A percentile compares a stretch with the other conserved stretches of the same genome.
These are phyloP conservation scores for Gnomoniopsis smithogilvyi DNA, from an alignment of 2,329 filamentous ascomycete genomes.

Conservation along the genomic window DNA sequence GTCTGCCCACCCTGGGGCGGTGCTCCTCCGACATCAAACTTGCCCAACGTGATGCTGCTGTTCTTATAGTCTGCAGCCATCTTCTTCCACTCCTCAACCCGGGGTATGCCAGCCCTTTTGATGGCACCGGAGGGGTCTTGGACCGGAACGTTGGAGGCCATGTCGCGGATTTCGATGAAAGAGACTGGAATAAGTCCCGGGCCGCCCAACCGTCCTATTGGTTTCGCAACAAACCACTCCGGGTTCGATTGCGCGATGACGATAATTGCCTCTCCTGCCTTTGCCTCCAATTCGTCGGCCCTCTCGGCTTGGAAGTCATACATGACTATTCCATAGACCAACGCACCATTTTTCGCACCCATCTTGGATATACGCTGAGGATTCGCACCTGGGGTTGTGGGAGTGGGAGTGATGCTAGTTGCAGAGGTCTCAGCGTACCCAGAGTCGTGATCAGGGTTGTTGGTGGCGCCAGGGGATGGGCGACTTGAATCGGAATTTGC, in stretches of 20 bases:
- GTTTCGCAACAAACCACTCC: conserved; percentile 99
- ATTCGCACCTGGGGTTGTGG: conserved; percentile 32
- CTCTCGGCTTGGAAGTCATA: conserved; percentile 95
- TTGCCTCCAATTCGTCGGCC: conserved; percentile 93
- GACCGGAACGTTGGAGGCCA: conserved; percentile 81
- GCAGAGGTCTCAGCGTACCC: conserved; percentile 68
- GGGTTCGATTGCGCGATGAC: conserved; percentile 98
- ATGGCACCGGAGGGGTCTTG: conserved; percentile 82
- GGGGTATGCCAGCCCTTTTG: conserved; percentile 81
- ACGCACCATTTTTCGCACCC: conserved; percentile 63
- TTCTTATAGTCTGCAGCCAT: conserved; percentile 99
- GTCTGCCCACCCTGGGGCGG: conserved; percentile 37
- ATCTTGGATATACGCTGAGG: conserved; percentile 47
- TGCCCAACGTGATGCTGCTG: conserved; percentile 93
- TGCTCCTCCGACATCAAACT: conserved; percentile 63
- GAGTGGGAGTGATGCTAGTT: conserved; percentile 24
- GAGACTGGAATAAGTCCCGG: conserved; percentile 94
- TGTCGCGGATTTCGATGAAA: conserved; percentile 94
- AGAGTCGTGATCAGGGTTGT: conserved; percentile 79
- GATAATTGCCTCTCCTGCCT: conserved; percentile 93
- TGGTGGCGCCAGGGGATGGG: conserved; percentile 45
- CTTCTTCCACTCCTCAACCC: conserved; percentile 98
- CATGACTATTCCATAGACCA: conserved; percentile 95
- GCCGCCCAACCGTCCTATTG: conserved; percentile 94
- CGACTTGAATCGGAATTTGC: conserved; percentile 61